phyloP scores from a whole-genome alignment of 73 alveolate species.

The Tetrahymena borealis region DNA sequence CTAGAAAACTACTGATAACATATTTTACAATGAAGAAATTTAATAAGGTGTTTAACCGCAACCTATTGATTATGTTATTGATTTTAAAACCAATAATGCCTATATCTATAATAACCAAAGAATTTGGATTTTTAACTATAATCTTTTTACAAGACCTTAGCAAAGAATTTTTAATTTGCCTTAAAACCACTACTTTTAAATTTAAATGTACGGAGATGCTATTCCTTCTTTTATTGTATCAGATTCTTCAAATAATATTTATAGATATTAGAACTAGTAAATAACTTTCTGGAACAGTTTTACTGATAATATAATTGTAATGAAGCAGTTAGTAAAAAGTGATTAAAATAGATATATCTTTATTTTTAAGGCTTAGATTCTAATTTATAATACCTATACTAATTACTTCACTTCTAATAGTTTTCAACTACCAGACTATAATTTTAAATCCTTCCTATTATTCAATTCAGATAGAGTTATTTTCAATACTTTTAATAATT shows the following conservation, averaged over 20 bases:
- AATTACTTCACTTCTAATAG: neutral
- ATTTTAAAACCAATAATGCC: neutral
- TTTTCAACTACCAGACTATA: neutral
- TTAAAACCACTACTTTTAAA: neutral
- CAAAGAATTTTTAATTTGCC: neutral
- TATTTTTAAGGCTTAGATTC: neutral
- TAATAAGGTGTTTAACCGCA: neutral
- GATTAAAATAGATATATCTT: neutral
- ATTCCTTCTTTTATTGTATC: neutral
- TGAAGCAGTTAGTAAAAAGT: neutral
- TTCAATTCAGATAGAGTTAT: neutral
- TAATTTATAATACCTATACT: neutral
- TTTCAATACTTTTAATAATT: neutral
- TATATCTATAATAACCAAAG: neutral
- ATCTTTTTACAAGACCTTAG: neutral
- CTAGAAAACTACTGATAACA: neutral
- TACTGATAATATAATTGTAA: neutral
- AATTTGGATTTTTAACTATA: neutral
- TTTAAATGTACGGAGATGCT: neutral
- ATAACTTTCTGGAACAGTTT: neutral
- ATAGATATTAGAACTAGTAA: neutral
- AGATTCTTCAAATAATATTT: neutral
- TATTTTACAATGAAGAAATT: neutral
- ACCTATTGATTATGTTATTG: neutral
- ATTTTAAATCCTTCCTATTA: neutral